phyloP scores from a whole-genome alignment of 805 yeast genomes.

The Barnettozyma botsteinii region DNA sequence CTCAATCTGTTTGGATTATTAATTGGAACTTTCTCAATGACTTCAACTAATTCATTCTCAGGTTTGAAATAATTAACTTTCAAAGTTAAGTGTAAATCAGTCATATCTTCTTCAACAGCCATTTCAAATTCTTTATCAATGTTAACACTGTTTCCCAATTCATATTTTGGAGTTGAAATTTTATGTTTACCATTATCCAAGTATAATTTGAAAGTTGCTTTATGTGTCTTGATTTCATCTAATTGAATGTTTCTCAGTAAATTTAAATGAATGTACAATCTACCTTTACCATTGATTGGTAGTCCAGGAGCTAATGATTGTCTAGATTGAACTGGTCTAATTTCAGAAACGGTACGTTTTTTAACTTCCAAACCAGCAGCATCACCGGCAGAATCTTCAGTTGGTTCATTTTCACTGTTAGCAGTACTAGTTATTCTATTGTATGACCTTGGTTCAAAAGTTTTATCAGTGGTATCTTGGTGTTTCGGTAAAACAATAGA shows the following conservation, averaged over 20 bases:
- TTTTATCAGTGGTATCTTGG: neutral
- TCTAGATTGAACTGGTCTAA: slow-evolving; percentile 2
- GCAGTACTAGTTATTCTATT: slow-evolving; percentile 14
- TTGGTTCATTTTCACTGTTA: slow-evolving; percentile 8
- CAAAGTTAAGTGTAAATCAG: slow-evolving; percentile 67
- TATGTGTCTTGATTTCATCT: slow-evolving; percentile 38
- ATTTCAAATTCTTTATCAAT: slow-evolving; percentile 77
- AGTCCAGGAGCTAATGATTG: slow-evolving; percentile 16
- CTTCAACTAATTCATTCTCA: slow-evolving; percentile 48
- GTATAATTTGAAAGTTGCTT: slow-evolving; percentile 40
- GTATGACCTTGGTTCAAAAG: neutral
- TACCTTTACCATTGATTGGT: slow-evolving; percentile 38
- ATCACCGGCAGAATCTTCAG: neutral
- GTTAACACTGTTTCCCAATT: slow-evolving; percentile 27
- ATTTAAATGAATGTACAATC: slow-evolving; percentile 40
- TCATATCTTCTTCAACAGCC: slow-evolving; percentile 46
- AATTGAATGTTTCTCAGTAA: slow-evolving; percentile 41
- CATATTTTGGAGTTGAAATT: slow-evolving; percentile 52
- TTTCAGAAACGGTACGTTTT: slow-evolving; percentile 3
- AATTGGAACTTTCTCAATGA: slow-evolving; percentile 49
- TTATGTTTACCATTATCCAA: slow-evolving; percentile 79
- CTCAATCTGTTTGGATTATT: slow-evolving; percentile 38
- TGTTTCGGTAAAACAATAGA: neutral
- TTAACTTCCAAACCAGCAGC: slow-evolving; percentile 1
- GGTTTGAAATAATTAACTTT: slow-evolving; percentile 52